Evolutionary conservation across 345 rosid species (phyloP), one percentile per base, ranked within the genome.

Genomic region (Turnera subulata): DNA sequence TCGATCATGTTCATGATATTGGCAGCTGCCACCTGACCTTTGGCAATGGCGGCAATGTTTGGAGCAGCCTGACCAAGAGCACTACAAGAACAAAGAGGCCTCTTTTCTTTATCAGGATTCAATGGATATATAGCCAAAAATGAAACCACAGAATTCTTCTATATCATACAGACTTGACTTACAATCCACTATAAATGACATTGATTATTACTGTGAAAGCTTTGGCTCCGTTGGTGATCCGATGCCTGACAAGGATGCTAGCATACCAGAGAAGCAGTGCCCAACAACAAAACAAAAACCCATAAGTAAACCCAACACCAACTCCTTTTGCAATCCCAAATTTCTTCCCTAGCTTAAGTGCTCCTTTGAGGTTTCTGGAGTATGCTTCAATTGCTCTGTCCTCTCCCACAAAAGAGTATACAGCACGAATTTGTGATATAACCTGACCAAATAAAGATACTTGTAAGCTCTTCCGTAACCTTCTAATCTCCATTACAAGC

Each of bases 131-230:
- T n/a, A n/a, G n/a, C 18, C 29, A 21, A 14, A 37, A 26, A 39
- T 13, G 53, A 44, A 24, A 67, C 40, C 56, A 14, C 25, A 35
- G 1, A 17, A 55, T 1, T 7, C 50, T 24, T 6, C 29, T 10
- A 1, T 5, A 18, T 23, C 22, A 26, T 47, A 39, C 17, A n/a
- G 19, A 61, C 1, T 46, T 15, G 21, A 76, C 94, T 84, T 82
- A 91, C 91, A 91, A 80, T 69, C 97, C 96, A 43, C 94, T 82
- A 21, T 70, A 80, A 59, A 91, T 76, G 73, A 84, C 94, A 63
- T 82, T 85, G 53, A 85, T 73, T 39, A 88, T 84, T 6, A 89
- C 80, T 32, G 96, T 80, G 65, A 91, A 87, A 9, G 96, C 88
- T 69, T 82, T 82, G 29, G 83, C 96, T 17, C 96, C 96, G 42